These are phyloP conservation scores for Colletotrichum sp. DNA, from an alignment of 2,329 filamentous ascomycete species.

Conservation along the genomic window DNA sequence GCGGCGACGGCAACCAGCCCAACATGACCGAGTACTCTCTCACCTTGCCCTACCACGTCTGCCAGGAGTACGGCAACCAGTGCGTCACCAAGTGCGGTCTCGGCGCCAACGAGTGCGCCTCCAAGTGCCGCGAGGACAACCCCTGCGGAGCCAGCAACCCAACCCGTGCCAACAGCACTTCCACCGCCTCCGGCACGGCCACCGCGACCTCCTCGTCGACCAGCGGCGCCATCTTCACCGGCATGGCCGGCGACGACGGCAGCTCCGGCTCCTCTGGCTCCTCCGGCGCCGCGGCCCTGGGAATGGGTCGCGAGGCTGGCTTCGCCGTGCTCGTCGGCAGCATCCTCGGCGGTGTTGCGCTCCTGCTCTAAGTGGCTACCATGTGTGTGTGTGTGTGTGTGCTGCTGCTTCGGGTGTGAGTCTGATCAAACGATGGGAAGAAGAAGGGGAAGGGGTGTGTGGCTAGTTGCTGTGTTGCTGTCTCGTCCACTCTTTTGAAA, in stretches of 20 bases:
- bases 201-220: slow-evolving; percentile 35
- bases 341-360: slow-evolving; percentile 44
- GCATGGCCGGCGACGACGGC: slow-evolving; percentile 21
- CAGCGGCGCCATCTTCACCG: slow-evolving; percentile 42
- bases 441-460: neutral
- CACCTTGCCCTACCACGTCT: slow-evolving; percentile 80
- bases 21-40: slow-evolving; percentile 80
- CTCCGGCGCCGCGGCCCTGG: slow-evolving; percentile 33
- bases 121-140: slow-evolving; percentile 66
- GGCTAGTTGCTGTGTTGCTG: slow-evolving; percentile 1
- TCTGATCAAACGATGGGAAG: too few relatives aligned
- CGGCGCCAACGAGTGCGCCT: slow-evolving; percentile 62
- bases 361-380: slow-evolving; percentile 30
- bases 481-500: slow-evolving; percentile 14
- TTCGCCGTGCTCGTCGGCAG: slow-evolving; percentile 40
- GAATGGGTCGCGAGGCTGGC: slow-evolving; percentile 40
- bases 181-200: slow-evolving; percentile 48
- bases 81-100: slow-evolving; percentile 64
- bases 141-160: slow-evolving; percentile 76
- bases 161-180: slow-evolving; percentile 66
- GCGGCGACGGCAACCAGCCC: slow-evolving; percentile 67
- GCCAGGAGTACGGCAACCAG: slow-evolving; percentile 73
- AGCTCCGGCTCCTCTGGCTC: slow-evolving; percentile 16
- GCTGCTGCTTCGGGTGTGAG: neutral
- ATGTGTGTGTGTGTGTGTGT: neutral